Evolutionary conservation across 148 eudicot genomes (phyloP), one percentile per base, ranked within the genome.

Genomic region (Gaultheria prostrata): DNA sequence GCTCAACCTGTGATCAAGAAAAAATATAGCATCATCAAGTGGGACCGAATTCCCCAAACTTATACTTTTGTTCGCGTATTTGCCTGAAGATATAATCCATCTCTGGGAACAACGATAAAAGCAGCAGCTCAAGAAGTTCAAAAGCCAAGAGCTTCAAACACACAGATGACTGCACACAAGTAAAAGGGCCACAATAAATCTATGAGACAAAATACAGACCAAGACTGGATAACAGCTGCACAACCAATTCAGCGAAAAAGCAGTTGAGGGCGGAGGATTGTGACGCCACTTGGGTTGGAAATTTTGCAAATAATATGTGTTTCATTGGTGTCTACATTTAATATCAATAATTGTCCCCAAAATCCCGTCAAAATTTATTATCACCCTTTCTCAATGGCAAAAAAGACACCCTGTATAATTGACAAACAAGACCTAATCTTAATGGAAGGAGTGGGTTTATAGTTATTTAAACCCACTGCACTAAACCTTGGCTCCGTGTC

Each of bases 91-190:
- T 79, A 83, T 81, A 28, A 61, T 93, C 91, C 87, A 97, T 88
- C 90, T 97, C 99, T 1, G 99, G 99, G 70, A 92, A 94, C 35
- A 95, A 92, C 1, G 93, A 90, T 86, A 91, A 20, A 26, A 97
- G 93, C 82, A 97, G 85, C 71, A 94, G 91, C 87, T 97, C 91
- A 45, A 97, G 90, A 77, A 97, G 98, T 84, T 95, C 97, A 76
- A 88, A 86, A 48, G 88, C 90, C 57, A 94, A 90, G 85, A 89
- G 95, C 93, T 97, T 97, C 83, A 94, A 84, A 84, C 93, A 93
- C 54, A 92, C 96, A 46, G 98, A 86, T 46, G 99, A 94, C 99
- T 97, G 97, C 86, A 83, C 84, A 88, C 84, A 88, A 84, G 71
- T 33, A 85, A 46, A 78, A 78, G 26, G 54, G 45, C 26, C 2